phyloP scores from a whole-genome alignment of 2,329 filamentous ascomycete species.

The Cordyceps fumosorosea region DNA sequence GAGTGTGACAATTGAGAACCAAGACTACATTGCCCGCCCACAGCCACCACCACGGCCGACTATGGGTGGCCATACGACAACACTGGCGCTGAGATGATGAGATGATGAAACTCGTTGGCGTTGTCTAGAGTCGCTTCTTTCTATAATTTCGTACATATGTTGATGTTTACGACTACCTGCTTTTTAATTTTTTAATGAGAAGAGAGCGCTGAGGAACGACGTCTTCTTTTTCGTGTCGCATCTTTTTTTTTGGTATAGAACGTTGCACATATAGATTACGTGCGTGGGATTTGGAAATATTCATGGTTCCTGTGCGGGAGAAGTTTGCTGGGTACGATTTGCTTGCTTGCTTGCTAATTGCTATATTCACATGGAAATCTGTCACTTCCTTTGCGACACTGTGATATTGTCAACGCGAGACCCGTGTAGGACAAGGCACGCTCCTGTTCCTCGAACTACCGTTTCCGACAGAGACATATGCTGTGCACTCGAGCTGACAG shows the following conservation, averaged over 20 bases:
- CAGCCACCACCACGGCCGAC: constrained; percentile 26
- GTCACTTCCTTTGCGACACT: not conserved
- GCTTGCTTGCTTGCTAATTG: constrained; percentile 3
- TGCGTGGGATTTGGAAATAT: not conserved
- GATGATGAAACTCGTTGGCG: not conserved
- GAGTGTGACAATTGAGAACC: constrained; percentile 83
- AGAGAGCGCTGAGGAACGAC: not conserved
- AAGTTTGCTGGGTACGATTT: not conserved
- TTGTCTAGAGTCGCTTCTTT: not conserved
- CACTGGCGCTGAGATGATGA: constrained; percentile 29
- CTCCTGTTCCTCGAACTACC: not conserved
- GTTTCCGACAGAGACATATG: constrained; percentile 11
- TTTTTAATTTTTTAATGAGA: not conserved
- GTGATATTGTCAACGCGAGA: not conserved
- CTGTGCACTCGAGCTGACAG: constrained; percentile 4
- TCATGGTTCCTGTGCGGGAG: not conserved
- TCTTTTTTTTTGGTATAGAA: constrained; percentile 1
- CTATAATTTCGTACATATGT: constrained; percentile 11
- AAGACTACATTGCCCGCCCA: constrained; percentile 57
- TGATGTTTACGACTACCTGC: constrained; percentile 7
- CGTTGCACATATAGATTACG: not conserved
- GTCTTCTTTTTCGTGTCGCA: not conserved
- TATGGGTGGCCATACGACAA: constrained; percentile 25
- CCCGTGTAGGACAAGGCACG: not conserved
- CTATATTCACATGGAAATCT: not conserved